A percentile compares a stretch with the other conserved stretches of the same genome.
Conservation (phyloP, 805 yeast species). For the Nakazawaea molendinolei region DNA sequence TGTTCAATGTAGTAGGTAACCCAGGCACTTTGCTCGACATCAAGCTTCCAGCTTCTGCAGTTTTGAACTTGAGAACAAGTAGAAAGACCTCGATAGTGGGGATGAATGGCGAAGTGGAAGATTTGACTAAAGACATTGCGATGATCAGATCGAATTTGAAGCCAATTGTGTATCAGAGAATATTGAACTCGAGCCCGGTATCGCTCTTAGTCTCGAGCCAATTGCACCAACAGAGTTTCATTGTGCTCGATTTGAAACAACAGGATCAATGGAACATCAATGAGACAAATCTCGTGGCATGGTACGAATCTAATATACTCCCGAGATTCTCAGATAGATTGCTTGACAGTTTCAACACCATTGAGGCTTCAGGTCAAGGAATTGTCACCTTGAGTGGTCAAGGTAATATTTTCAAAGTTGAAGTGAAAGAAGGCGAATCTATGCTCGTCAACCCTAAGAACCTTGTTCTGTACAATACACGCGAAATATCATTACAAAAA, state of each 20-base stretch:
- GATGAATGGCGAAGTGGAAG: slow-evolving; percentile 33
- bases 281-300: slow-evolving; percentile 33
- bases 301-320: slow-evolving; percentile 31
- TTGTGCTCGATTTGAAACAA: slow-evolving; percentile 23
- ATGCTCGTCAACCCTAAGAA: slow-evolving; percentile 32
- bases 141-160: slow-evolving; percentile 13
- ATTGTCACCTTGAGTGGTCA: slow-evolving; percentile 31
- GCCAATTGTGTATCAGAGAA: slow-evolving; percentile 25
- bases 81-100: slow-evolving; percentile 35
- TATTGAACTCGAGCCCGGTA: slow-evolving; percentile 25
- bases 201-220: slow-evolving; percentile 30
- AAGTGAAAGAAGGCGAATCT: slow-evolving; percentile 29
- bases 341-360: slow-evolving; percentile 18
- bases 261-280: slow-evolving; percentile 30
- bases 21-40: slow-evolving; percentile 34
- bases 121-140: slow-evolving; percentile 23
- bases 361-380: slow-evolving; percentile 31
- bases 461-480: slow-evolving; percentile 29
- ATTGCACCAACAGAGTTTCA: slow-evolving; percentile 26
- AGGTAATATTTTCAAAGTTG: slow-evolving; percentile 32
- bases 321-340: slow-evolving; percentile 8
- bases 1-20: slow-evolving; percentile 34
- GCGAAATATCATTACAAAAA: slow-evolving; percentile 5
- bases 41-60: slow-evolving; percentile 35
- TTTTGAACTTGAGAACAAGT: slow-evolving; percentile 28